phyloP scores from a whole-genome alignment of 164 flowering plant genomes.

The Taxillus chinensis region DNA sequence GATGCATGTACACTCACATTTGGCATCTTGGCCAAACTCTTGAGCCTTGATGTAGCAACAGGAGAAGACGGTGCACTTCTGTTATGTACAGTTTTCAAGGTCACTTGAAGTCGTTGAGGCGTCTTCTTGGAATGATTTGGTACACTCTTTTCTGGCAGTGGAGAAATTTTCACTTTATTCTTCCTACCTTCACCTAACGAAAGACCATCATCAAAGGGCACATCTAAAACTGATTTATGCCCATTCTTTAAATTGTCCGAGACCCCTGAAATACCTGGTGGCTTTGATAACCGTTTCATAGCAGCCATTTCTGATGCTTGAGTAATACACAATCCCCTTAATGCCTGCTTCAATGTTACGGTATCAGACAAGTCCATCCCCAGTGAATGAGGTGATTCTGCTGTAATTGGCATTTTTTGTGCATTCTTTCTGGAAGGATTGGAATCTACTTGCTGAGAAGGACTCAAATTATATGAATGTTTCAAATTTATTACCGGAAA shows the following conservation, averaged over 20 bases:
- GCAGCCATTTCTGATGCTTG: slow-evolving; percentile 83
- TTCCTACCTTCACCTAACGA: slow-evolving; percentile 15
- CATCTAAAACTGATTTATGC: slow-evolving; percentile 30
- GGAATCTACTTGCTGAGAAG: slow-evolving; percentile 11
- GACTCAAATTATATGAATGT: slow-evolving; percentile 20
- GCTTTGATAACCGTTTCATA: slow-evolving; percentile 38
- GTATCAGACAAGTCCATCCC: slow-evolving; percentile 40
- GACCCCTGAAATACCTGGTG: slow-evolving; percentile 21
- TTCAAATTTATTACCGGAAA: slow-evolving; percentile 40
- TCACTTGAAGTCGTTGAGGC: slow-evolving; percentile 9
- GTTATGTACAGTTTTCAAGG: slow-evolving; percentile 15
- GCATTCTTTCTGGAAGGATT: slow-evolving; percentile 21
- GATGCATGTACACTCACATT: slow-evolving; percentile 10
- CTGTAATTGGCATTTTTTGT: slow-evolving; percentile 36
- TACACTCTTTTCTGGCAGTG: slow-evolving; percentile 27
- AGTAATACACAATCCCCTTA: slow-evolving; percentile 52
- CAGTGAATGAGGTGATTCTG: slow-evolving; percentile 30
- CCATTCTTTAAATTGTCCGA: slow-evolving; percentile 41
- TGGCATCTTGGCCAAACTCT: not conserved
- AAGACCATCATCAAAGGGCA: slow-evolving; percentile 22
- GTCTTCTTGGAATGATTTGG: slow-evolving; percentile 10
- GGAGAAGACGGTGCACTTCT: slow-evolving; percentile 10
- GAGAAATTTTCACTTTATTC: slow-evolving; percentile 18
- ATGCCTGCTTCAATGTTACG: slow-evolving; percentile 49
- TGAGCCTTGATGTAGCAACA: not conserved